A percentile compares a stretch with the other conserved stretches of the same genome.
phyloP scores from a whole-genome alignment of 768 basidiomycete genomes.

The Suillus ampliporus region DNA sequence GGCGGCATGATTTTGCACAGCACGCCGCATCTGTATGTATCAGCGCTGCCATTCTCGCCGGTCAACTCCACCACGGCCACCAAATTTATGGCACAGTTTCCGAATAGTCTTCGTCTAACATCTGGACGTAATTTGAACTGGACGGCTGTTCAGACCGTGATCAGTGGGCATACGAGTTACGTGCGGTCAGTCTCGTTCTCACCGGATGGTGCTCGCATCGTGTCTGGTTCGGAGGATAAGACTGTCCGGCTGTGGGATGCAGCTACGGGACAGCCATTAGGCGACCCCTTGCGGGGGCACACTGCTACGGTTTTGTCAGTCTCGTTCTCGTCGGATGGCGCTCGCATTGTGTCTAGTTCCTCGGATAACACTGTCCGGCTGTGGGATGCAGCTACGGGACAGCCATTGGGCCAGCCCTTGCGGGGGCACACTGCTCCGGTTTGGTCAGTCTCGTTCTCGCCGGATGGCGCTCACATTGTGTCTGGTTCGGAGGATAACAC shows the following conservation, averaged over 20 bases:
- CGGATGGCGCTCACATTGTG: not conserved
- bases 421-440: conserved; percentile 16
- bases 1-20: conserved; percentile 18
- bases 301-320: conserved; percentile 8
- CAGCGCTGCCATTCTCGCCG: conserved; percentile 30
- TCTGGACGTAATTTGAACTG: not conserved
- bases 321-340: conserved; percentile 19
- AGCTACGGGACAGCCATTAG: conserved; percentile 8
- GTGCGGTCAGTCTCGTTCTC: conserved; percentile 17
- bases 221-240: conserved; percentile 24
- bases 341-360: conserved; percentile 13
- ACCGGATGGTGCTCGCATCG: conserved; percentile 19
- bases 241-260: conserved; percentile 29
- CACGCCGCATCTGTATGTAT: conserved; percentile 31
- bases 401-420: conserved; percentile 5
- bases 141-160: conserved; percentile 10
- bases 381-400: conserved; percentile 17
- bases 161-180: conserved; percentile 4
- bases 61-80: conserved; percentile 32
- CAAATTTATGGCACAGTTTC: not conserved
- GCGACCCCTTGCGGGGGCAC: conserved; percentile 14
- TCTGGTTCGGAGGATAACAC: not conserved
- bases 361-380: conserved; percentile 11
- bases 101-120: not conserved
- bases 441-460: conserved; percentile 3